Evolutionary conservation across 129 eudicot species (phyloP), one percentile per base, ranked within the genome.

Genomic region (Deinandra increscens): DNA sequence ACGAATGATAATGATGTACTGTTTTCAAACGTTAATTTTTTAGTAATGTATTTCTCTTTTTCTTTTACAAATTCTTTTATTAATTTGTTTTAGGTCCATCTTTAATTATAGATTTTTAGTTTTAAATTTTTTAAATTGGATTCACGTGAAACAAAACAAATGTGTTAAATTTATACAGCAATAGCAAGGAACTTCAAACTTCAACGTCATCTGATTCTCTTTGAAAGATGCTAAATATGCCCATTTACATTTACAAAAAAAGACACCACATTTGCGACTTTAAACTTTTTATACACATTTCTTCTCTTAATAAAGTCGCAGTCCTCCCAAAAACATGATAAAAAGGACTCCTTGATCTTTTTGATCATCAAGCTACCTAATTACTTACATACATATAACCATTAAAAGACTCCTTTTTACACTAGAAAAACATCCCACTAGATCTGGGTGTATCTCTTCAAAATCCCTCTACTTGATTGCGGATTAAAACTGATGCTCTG

Each of bases 221-320:
- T n/a, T n/a, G n/a, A n/a, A n/a, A 26, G 31, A 26, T 26, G 31
- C 31, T 26, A 26, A 26, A 31, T 23, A 48, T 5, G 22, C 26
- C 15, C 17, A 44, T 20, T 9, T 6, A 48, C 60, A 31, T 42
- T 75, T 60, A 78, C 82, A 78, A 73, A 48, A 73, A 67, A 26
- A 26, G 71, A 84, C 82, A 41, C 79, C n/a, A 58, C 77, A 70
- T 68, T 8, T 31, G 36, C 81, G 76, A 77, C 74, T 41, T 70
- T 77, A 41, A 69, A 69, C 73, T 75, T 71, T 84, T 41, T 81
- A 83, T 85, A 85, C 31, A 81, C n/a, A n/a, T n/a, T n/a, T n/a
- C 76, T 77, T 83, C 79, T 72, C 70, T 68, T 71, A 62, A 54
- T 31, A 78, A 78, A 68, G 70, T 80, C 83, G 79, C 84, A 77